Percentiles rank a stretch among this genome's conserved stretches.
Evolutionary conservation across 179 eudicot genomes (phyloP).

Genomic region (Beta corolliflora): DNA sequence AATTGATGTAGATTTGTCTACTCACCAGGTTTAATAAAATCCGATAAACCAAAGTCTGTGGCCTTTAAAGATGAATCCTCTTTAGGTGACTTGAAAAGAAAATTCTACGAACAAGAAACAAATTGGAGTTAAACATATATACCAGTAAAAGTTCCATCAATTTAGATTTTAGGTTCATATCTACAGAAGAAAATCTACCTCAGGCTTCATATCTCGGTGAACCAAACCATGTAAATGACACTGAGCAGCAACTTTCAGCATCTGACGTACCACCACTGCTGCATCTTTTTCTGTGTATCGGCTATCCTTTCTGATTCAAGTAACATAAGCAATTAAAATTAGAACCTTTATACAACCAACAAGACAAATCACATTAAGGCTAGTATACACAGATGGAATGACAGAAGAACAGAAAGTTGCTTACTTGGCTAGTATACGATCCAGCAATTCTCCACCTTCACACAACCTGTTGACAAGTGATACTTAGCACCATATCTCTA

Average conservation of each 20-base stretch:
- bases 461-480: slow-evolving; percentile 58
- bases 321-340: slow-evolving; percentile 7
- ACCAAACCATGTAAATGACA: slow-evolving; percentile 97
- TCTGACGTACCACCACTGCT: slow-evolving; percentile 88
- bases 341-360: not conserved
- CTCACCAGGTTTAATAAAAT: slow-evolving; percentile 89
- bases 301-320: slow-evolving; percentile 73
- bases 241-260: slow-evolving; percentile 98
- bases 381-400: not conserved
- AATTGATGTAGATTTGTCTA: not conserved
- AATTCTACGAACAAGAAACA: slow-evolving; percentile 57
- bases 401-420: slow-evolving; percentile 10
- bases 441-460: slow-evolving; percentile 96
- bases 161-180: not conserved
- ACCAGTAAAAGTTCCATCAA: not conserved
- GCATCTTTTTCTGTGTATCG: slow-evolving; percentile 97
- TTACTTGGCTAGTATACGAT: slow-evolving; percentile 90
- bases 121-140: not conserved
- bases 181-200: slow-evolving; percentile 46
- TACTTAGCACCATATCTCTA: slow-evolving; percentile 1
- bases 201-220: slow-evolving; percentile 99
- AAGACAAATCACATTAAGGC: not conserved
- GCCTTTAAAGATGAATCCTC: slow-evolving; percentile 88
- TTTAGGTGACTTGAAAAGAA: slow-evolving; percentile 81
- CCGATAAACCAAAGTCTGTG: slow-evolving; percentile 96